These are phyloP conservation scores for Parascedosporium putredinis DNA, from an alignment of 2,329 filamentous ascomycete genomes.

Conservation along the genomic window DNA sequence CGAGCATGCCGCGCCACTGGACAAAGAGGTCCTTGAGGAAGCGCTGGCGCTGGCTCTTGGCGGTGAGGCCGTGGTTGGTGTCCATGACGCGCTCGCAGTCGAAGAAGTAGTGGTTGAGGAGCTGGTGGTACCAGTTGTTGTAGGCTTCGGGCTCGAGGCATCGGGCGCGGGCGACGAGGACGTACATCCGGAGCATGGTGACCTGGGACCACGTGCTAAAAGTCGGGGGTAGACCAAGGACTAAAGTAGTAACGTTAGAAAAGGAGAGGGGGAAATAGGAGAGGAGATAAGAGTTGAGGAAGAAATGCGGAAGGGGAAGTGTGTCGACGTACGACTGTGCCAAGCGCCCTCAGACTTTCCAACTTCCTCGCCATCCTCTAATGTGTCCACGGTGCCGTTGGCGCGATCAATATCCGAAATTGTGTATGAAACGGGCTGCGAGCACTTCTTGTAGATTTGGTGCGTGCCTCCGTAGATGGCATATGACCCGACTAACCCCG, in stretches of 20 bases:
- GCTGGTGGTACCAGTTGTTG: slow-evolving; percentile 73
- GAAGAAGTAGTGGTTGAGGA: slow-evolving; percentile 93
- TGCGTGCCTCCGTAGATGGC: slow-evolving; percentile 6
- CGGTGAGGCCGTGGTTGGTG: slow-evolving; percentile 60
- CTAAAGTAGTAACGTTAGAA: slow-evolving; percentile 32
- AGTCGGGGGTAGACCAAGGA: slow-evolving; percentile 68
- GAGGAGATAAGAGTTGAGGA: slow-evolving; percentile 3
- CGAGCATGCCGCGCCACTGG: slow-evolving; percentile 80
- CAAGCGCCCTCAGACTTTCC: slow-evolving; percentile 67
- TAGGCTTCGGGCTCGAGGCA: slow-evolving; percentile 61
- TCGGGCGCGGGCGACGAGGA: slow-evolving; percentile 73
- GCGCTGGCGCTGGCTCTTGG: slow-evolving; percentile 47
- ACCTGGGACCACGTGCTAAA: slow-evolving; percentile 96
- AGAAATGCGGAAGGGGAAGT: neutral
- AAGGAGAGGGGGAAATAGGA: neutral
- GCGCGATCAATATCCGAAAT: slow-evolving; percentile 60
- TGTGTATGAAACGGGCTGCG: slow-evolving; percentile 58
- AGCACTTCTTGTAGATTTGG: slow-evolving; percentile 4
- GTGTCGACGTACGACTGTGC: slow-evolving; percentile 59
- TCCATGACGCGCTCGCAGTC: slow-evolving; percentile 78
- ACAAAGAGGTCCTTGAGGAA: slow-evolving; percentile 82
- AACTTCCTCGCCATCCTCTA: slow-evolving; percentile 71
- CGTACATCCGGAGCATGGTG: slow-evolving; percentile 92
- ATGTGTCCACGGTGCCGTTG: slow-evolving; percentile 56
- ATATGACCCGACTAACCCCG: slow-evolving; percentile 5